Conservation (phyloP, 495 filamentous ascomycete species). For the Parmelia sp. region DNA sequence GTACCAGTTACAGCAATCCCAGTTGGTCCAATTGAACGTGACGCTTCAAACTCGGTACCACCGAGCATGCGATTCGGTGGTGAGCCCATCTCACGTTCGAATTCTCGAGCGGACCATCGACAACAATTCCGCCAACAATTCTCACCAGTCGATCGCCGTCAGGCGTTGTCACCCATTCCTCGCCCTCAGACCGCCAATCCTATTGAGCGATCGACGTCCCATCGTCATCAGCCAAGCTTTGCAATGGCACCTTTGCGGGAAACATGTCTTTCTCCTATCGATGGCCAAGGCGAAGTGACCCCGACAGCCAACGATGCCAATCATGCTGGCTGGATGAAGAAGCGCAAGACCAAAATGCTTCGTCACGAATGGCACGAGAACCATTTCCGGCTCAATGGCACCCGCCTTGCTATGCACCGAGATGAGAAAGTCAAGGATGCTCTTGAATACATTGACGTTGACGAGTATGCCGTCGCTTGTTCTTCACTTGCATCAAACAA, state of each 20-base stretch:
- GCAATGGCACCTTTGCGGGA: slow-evolving; percentile 34
- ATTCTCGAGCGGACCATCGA: slow-evolving; percentile 29
- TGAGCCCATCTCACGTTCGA: slow-evolving; percentile 20
- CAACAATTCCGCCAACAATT: slow-evolving; percentile 25
- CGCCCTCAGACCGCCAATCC: not conserved
- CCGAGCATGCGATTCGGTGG: slow-evolving; percentile 70
- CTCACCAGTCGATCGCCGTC: slow-evolving; percentile 26
- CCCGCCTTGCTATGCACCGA: slow-evolving; percentile 72
- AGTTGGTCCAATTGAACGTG: slow-evolving; percentile 60
- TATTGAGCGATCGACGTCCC: slow-evolving; percentile 24
- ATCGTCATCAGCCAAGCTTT: slow-evolving; percentile 25
- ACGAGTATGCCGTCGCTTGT: slow-evolving; percentile 92
- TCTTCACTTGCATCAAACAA: slow-evolving; percentile 57
- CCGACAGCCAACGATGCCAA: slow-evolving; percentile 40
- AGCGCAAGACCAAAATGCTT: slow-evolving; percentile 81
- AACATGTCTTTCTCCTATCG: slow-evolving; percentile 33
- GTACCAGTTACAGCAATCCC: slow-evolving; percentile 74
- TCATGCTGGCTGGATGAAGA: slow-evolving; percentile 86
- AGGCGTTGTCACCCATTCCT: slow-evolving; percentile 20
- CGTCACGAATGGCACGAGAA: slow-evolving; percentile 91
- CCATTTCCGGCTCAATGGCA: slow-evolving; percentile 81
- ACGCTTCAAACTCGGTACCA: slow-evolving; percentile 79
- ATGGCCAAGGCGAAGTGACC: slow-evolving; percentile 22
- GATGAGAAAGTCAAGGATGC: slow-evolving; percentile 53
- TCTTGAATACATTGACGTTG: slow-evolving; percentile 83